These are phyloP conservation scores for Breynia disticha DNA, from an alignment of 441 rosid genomes.

Conservation along the genomic window DNA sequence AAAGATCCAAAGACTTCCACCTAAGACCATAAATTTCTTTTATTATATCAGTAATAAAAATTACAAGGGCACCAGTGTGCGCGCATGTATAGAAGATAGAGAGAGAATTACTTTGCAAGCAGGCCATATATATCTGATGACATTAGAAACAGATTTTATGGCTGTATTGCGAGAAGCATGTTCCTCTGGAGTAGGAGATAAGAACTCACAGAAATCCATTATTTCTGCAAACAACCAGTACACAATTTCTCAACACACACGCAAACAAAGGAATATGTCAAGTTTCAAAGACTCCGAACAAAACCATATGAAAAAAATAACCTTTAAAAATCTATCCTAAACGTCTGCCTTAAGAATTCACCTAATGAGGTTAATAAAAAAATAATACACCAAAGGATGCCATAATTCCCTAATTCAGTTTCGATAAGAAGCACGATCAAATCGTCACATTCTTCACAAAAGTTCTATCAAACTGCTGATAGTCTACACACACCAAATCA, in stretches of 20 bases:
- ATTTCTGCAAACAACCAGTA: conserved; percentile 44
- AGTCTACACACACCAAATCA: too few relatives aligned
- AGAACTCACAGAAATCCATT: conserved; percentile 73
- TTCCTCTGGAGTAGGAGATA: conserved; percentile 75
- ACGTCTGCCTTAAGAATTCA: too few relatives aligned
- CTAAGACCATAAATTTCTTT: conserved; percentile 22
- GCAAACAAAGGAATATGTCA: neutral
- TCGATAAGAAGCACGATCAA: too few relatives aligned
- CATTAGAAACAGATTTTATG: conserved; percentile 44
- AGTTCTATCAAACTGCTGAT: too few relatives aligned
- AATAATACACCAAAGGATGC: too few relatives aligned
- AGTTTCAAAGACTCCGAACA: too few relatives aligned
- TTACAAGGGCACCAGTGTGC: neutral
- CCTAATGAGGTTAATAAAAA: too few relatives aligned
- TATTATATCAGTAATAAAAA: conserved; percentile 1
- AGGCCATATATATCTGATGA: conserved; percentile 84
- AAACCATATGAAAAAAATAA: too few relatives aligned
- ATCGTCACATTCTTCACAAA: too few relatives aligned
- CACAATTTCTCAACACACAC: neutral
- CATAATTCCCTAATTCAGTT: too few relatives aligned
- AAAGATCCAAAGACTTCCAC: conserved; percentile 84
- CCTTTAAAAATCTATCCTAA: too few relatives aligned
- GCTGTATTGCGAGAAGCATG: conserved; percentile 50
- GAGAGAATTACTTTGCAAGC: conserved; percentile 42
- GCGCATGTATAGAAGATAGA: conserved; percentile 3